Conservation (phyloP, 352 stramenopile species). For the Thalassiosira mediterranea region DNA sequence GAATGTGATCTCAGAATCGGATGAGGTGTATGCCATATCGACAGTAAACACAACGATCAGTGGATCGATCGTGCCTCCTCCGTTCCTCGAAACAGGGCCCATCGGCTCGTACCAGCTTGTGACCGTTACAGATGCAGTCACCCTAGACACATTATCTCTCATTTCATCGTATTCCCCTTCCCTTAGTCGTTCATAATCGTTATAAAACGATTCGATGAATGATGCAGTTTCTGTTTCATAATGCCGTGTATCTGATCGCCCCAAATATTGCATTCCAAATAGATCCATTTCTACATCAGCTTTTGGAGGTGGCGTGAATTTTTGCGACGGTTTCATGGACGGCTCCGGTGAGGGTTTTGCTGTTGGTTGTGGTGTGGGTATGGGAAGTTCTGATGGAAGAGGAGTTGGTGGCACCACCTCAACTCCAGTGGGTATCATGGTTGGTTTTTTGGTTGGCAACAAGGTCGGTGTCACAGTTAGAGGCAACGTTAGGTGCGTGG, state of each 20-base stretch:
- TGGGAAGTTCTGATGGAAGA: background rate
- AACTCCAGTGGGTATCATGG: too few species aligned
- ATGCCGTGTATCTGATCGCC: conserved; percentile 17
- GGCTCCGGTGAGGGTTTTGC: background rate
- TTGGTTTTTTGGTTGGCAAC: too few species aligned
- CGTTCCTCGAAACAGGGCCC: background rate
- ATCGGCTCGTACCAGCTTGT: background rate
- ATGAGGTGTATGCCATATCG: conserved; percentile 17
- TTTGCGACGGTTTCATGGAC: background rate
- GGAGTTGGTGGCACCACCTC: too few species aligned
- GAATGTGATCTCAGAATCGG: conserved; percentile 7
- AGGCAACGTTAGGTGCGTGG: too few species aligned
- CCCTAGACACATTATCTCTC: background rate
- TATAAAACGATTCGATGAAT: conserved; percentile 58
- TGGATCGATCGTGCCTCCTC: conserved; percentile 9
- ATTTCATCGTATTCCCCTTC: too few species aligned
- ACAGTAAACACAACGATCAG: conserved; percentile 23
- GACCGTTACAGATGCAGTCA: background rate
- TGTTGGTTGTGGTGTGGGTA: background rate
- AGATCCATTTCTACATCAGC: conserved; percentile 34
- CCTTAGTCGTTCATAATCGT: conserved; percentile 17
- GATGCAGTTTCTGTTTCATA: conserved; percentile 26
- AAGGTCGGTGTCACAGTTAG: too few species aligned
- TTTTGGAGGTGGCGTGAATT: background rate
- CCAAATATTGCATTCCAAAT: conserved; percentile 18